Evolutionary conservation across 345 rosid genomes (phyloP).

Genomic region (Carallia pectinifolia): DNA sequence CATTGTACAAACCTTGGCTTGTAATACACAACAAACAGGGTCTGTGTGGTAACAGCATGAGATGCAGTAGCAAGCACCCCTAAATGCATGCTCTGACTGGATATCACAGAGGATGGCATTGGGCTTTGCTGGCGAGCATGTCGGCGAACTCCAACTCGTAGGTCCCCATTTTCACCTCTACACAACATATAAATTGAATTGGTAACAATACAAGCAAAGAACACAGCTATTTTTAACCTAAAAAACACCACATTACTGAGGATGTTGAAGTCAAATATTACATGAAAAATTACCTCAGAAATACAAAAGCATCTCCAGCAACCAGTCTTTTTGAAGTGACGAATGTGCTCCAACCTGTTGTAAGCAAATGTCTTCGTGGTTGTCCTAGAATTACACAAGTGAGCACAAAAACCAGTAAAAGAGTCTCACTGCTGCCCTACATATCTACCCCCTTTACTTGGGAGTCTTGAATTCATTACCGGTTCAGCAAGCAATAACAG

Average conservation of each 20-base stretch:
- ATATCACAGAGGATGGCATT: slow-evolving; percentile 90
- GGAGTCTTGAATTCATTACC: background rate
- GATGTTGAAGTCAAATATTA: background rate
- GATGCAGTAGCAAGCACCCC: slow-evolving; percentile 96
- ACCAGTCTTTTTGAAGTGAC: slow-evolving; percentile 84
- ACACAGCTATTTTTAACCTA: background rate
- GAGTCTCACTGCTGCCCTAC: background rate
- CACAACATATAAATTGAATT: background rate
- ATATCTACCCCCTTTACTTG: background rate
- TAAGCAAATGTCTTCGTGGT: slow-evolving; percentile 89
- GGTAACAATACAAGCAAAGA: background rate
- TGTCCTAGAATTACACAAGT: slow-evolving; percentile 44
- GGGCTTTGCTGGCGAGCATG: slow-evolving; percentile 60
- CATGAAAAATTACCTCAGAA: slow-evolving; percentile 55
- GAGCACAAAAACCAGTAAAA: background rate
- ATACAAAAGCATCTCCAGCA: slow-evolving; percentile 87
- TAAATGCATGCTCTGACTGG: slow-evolving; percentile 91
- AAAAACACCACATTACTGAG: no score
- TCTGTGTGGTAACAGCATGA: slow-evolving; percentile 66
- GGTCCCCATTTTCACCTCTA: slow-evolving; percentile 71
- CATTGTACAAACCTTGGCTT: slow-evolving; percentile 68
- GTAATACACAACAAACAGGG: slow-evolving; percentile 78
- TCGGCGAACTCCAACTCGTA: slow-evolving; percentile 81
- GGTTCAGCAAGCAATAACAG: background rate
- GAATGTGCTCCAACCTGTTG: slow-evolving; percentile 97